Base-by-base conservation (phyloP, 129 eudicot genomes). In the Flaveria brownii region DNA sequence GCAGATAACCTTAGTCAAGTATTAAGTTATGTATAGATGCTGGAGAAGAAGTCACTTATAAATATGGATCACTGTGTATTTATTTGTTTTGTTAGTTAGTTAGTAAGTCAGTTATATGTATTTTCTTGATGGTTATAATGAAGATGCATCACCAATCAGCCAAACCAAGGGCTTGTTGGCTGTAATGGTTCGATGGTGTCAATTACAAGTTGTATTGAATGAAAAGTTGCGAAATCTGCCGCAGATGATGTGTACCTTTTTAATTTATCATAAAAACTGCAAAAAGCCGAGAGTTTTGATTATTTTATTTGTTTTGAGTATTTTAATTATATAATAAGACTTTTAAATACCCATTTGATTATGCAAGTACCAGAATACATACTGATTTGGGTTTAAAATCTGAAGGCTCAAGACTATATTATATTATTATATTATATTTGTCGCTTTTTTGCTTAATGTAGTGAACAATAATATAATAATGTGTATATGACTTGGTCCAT, bases 41-140 rank as follows among this genome's bases (percentile, higher is more conserved):
- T 26, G 68, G 42, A 26, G 28, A 61, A 61, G 41, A 59, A 26
- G 68, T 61, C 16, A 61, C 41, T 61, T 61, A 25, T 4, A 26
- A 25, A 22, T 23, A 26, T 22, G 17, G 9, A 30, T 61, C 68
- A 30, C 41, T 6, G 3, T 61, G 68, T 26, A 61, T 61, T 25
- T 61, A 28, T 61, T 26, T 12, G 5, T 14, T 14, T 50, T 4
- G 17, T 50, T 50, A 11, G 11, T 45, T 36, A 36, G 41, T 36
- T 36, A 36, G 41, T 36, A 36, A 16, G 22, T 52, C 16, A 0
- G 22, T 16, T 6, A 17, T 52, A 5, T 52, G 18, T 61, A 12
- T 61, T 26, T 26, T 61, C 42, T 61, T 13, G 17, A 61, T 26
- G 68, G 68, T 26, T 61, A 59, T 59, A 59, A 59, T 59, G 64